Percentiles rank a stretch among this genome's conserved stretches.
These are phyloP conservation scores for Carex scoparia DNA, from an alignment of 176 grass and related monocot species.

Conservation along the genomic window DNA sequence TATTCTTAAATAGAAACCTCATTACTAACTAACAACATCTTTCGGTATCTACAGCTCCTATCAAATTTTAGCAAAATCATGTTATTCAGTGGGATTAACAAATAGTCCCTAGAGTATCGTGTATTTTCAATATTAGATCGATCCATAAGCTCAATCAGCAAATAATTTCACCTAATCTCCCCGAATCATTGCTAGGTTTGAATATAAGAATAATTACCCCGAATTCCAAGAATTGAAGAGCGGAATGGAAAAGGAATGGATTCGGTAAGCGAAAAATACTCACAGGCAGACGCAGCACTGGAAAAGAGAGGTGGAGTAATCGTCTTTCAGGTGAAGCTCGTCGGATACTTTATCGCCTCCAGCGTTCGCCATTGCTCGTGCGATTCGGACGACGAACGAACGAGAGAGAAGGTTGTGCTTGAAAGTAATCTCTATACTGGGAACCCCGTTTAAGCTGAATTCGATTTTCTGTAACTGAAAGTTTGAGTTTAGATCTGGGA, in stretches of 20 bases:
- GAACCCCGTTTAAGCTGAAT: too few relatives aligned
- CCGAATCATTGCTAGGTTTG: background rate
- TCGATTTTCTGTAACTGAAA: too few relatives aligned
- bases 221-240: background rate
- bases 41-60: background rate
- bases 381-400: background rate
- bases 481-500: too few relatives aligned
- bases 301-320: conserved; percentile 35
- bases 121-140: background rate
- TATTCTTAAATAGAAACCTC: conserved; percentile 1
- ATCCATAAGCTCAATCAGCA: background rate
- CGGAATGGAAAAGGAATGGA: background rate
- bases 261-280: conserved; percentile 19
- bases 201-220: background rate
- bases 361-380: background rate
- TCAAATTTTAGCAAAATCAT: background rate
- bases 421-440: background rate
- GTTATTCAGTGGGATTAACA: background rate
- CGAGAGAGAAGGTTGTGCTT: background rate
- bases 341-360: background rate
- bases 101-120: background rate
- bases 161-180: background rate
- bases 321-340: background rate
- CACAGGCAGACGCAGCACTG: conserved; percentile 90
- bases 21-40: background rate